Evolutionary conservation across 2,329 filamentous ascomycete species (phyloP), one percentile per base, ranked within the genome.

Genomic region (Zalaria sp.): DNA sequence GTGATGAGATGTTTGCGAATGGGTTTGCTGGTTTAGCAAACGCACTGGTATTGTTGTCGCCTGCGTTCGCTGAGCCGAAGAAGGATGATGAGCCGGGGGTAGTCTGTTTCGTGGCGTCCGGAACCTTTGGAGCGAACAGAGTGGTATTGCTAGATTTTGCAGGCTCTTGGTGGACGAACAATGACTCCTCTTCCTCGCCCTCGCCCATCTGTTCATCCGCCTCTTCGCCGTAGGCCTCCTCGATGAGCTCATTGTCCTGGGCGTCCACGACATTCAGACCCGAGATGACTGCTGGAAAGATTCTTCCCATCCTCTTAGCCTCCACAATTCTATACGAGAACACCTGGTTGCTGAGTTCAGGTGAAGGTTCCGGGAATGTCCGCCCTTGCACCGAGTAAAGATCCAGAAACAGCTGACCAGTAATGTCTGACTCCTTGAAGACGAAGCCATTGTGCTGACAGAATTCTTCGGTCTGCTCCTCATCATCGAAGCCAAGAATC

Each of bases 301-400:
- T 68, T 49, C 76, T 66, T 25, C 67, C 66, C 42, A 66, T 62
- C 34, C 75, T 67, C 56, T 81, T 81, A 26, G 59, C 58, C 52
- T 80, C 76, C 10, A 80, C 76, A 39, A 72, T 61, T 4, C 49
- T 59, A 18, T 67, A 56, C 0, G 73, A 77, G 46, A 72, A 74
- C 10, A 62, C 59, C 48, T 78, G 75, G 28, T 65, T 63, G n/a
- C 55, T 56, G 38, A 58, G 42, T 34, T 46, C 50, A 27, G 51
- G 44, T n/a, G 53, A 49, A 27, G 54, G 52, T 11, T 53, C 38
- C 10, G 53, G 53, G 43, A 61, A 45, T 32, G 50, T 39, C 45
- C 43, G 56, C 25, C 55, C 59, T 29, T 50, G 53, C 27, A 73
- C 59, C 37, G 71, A 67, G 41, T 66, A 64, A 46, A 76, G 60